Base-by-base conservation (phyloP, 768 basidiomycete species). In the Lactarius sanguifluus region DNA sequence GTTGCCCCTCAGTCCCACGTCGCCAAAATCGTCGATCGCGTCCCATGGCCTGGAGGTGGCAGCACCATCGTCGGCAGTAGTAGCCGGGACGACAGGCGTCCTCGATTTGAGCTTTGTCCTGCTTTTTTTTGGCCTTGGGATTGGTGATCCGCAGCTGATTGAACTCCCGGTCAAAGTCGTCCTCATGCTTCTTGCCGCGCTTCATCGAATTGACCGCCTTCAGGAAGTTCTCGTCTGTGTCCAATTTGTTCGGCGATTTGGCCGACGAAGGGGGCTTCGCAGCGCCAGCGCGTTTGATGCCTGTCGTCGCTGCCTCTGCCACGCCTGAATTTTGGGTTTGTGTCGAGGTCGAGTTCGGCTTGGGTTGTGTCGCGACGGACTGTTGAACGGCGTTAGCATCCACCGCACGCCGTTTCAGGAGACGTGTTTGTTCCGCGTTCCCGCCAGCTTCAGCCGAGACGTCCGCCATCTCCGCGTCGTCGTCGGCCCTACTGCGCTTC, bases 91-190 rank as follows among this genome's bases (percentile, higher is more conserved):
- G 70, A 76, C 25, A n/a, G 3, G 34, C 2, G 20, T 2, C 60
- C 34, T 4, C n/a, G 10, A 2, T 7, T 3, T 16, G 28, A 0
- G 25, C 50, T 13, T 52, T 28, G 13, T 50, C 47, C 23, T 50
- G n/a, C 47, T 50, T 52, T 52, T 52, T 52, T 55, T 75, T 76
- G 58, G 84, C 67, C 56, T 83, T 83, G 3, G 88, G 85, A 69
- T 84, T 86, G 9, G 86, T 80, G 57, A 91, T 87, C 70, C 83
- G 87, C 59, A 91, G 77, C 43, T 85, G 83, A 71, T 90, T 90
- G 70, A 91, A 91, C 62, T 91, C 89, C 28, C 87, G 82, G 74
- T 91, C 90, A 65, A 89, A 89, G 0, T 80, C 79, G 71, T 90
- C 87, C 72, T 88, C 88, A 1, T 75, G 69, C 70, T 81, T 86